Conservation (phyloP, 2,329 filamentous ascomycete genomes). For the Phyllosticta ampelicida region DNA sequence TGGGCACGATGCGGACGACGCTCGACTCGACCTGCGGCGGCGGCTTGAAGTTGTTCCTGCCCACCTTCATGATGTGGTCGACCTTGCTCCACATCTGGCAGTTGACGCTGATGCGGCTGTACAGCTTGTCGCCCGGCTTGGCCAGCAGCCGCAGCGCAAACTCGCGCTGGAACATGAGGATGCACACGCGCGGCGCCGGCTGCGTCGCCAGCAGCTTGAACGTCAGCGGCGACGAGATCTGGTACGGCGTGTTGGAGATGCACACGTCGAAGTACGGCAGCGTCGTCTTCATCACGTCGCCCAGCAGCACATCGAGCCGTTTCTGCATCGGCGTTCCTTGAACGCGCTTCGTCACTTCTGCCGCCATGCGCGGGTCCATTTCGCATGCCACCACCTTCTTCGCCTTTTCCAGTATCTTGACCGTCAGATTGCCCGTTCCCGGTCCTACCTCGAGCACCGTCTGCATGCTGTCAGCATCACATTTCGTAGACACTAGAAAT, state of each 20-base stretch:
- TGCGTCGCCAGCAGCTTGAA: conserved; percentile 79
- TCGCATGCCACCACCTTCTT: conserved; percentile 80
- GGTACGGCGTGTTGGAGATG: conserved; percentile 65
- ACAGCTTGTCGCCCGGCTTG: conserved; percentile 76
- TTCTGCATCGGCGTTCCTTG: conserved; percentile 79
- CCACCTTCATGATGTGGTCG: conserved; percentile 76
- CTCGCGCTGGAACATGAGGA: conserved; percentile 96
- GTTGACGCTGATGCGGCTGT: conserved; percentile 84
- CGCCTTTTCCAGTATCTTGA: conserved; percentile 77
- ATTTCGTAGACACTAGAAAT: not conserved
- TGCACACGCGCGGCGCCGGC: conserved; percentile 69
- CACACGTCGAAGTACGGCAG: conserved; percentile 72
- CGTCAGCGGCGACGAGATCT: conserved; percentile 83
- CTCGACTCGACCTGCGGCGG: conserved; percentile 87
- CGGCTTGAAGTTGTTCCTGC: conserved; percentile 91
- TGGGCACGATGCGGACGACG: conserved; percentile 82
- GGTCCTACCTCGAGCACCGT: conserved; percentile 87
- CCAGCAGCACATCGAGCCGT: conserved; percentile 75
- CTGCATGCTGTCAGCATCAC: conserved; percentile 24
- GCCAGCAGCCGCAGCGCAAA: conserved; percentile 87
- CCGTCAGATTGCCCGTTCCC: conserved; percentile 80
- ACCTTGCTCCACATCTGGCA: conserved; percentile 83
- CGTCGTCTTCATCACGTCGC: conserved; percentile 83
- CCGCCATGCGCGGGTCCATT: conserved; percentile 91
- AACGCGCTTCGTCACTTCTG: conserved; percentile 86